A percentile compares a stretch with the other conserved stretches of the same genome.
These are phyloP conservation scores for Globisporangium spinosum DNA, from an alignment of 352 stramenopile genomes.

Conservation along the genomic window DNA sequence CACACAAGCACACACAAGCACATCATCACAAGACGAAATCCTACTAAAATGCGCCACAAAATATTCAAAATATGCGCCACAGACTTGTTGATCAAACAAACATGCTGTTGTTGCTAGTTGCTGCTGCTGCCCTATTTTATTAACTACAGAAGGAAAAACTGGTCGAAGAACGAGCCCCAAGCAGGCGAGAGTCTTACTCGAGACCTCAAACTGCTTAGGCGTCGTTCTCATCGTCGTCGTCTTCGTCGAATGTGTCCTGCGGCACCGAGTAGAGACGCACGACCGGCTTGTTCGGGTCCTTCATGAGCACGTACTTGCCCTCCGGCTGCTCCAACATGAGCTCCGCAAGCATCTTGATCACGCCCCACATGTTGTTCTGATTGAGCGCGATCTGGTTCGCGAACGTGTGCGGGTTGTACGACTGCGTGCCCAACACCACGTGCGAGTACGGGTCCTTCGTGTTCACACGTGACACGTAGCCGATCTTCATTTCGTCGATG, in stretches of 20 bases:
- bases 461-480: slow-evolving; percentile 93
- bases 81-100: neutral
- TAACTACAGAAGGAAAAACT: neutral
- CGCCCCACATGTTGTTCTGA: slow-evolving; percentile 98
- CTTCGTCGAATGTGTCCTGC: slow-evolving; percentile 93
- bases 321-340: slow-evolving; percentile 93
- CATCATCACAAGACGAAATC: neutral
- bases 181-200: neutral
- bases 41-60: neutral
- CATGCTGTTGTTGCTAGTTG: neutral
- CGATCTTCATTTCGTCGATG: slow-evolving; percentile 97
- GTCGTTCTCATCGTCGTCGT: slow-evolving; percentile 72
- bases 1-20: neutral
- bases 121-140: neutral
- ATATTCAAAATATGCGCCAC: slow-evolving; percentile 1
- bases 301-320: slow-evolving; percentile 98
- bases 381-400: slow-evolving; percentile 96
- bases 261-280: slow-evolving; percentile 96
- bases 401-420: slow-evolving; percentile 96
- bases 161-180: neutral
- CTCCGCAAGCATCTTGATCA: slow-evolving; percentile 93
- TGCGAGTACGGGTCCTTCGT: slow-evolving; percentile 96
- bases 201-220: slow-evolving; percentile 20
- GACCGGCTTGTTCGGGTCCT: slow-evolving; percentile 97
- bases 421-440: slow-evolving; percentile 94